Evolutionary conservation across 306 rosid genomes (phyloP), one percentile per base, ranked within the genome.

Genomic region (Prinsepia uniflora): DNA sequence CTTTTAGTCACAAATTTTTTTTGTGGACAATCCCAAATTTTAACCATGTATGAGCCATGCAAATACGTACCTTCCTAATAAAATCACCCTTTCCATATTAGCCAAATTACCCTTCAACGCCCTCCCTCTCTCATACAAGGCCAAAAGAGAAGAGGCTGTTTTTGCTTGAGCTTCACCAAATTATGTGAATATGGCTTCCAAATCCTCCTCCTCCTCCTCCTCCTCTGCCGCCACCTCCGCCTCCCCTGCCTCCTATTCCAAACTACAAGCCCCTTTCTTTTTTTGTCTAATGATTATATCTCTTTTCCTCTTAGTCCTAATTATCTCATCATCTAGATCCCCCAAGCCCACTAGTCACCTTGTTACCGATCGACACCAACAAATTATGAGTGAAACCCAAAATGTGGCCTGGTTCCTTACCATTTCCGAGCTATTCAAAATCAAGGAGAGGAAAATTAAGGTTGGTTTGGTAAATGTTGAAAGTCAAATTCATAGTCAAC

Each of bases 401-500:
- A 57, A 57, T 30, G 43, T 10, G 19, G 55, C 52, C n/a, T 78
- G 86, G 88, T 76, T 83, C 67, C 68, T 77, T 12, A 19, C 72
- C 72, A 70, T 88, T 60, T 77, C 72, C 19, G 59, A 80, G 66
- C 69, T 58, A 8, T 52, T 73, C 2, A 42, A 57, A 1, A 22
- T 61, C 3, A 20, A 52, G 0, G 59, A 60, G 22, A 70, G 13
- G 8, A 80, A 80, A 15, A 75, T 84, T 4, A 89, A 74, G 82
- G 72, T 85, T 2, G 92, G 92, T 49, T 54, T 92, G 8, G 87
- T 92, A 75, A 88, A 88, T 10, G 14, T 88, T 2, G 74, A 71
- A 8, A 20, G 60, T 42, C 15, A 40, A 20, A 36, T 22, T 12
- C 59, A 61, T 6, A 53, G 22, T 14, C 62, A 71, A 17, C 66